A percentile compares a stretch with the other conserved stretches of the same genome.
These are phyloP conservation scores for Orbilia blumenaviensis DNA, from an alignment of 2,329 filamentous ascomycete species.

Conservation along the genomic window DNA sequence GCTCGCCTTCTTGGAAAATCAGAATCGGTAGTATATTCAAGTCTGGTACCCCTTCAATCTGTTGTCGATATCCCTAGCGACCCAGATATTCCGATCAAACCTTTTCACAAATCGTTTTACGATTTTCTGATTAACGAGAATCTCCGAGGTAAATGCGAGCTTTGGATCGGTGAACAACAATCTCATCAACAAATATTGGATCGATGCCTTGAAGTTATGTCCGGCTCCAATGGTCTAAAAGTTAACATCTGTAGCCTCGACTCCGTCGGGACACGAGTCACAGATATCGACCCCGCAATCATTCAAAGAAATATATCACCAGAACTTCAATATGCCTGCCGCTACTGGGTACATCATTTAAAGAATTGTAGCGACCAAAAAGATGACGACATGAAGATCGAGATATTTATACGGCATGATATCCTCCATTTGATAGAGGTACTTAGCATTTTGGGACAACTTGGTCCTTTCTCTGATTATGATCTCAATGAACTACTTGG, in stretches of 20 bases:
- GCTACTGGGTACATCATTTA: constrained; percentile 28
- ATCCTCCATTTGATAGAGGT: neutral
- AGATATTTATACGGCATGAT: neutral
- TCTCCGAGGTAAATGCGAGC: neutral
- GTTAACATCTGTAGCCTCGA: neutral
- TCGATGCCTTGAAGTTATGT: neutral
- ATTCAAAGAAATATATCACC: neutral
- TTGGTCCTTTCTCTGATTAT: neutral
- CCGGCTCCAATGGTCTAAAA: neutral
- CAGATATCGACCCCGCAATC: neutral
- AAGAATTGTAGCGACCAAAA: neutral
- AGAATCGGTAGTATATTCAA: neutral
- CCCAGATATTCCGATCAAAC: neutral
- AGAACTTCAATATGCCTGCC: constrained; percentile 29
- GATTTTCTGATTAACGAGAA: neutral
- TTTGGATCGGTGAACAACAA: neutral
- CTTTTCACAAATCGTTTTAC: neutral
- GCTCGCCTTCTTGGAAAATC: neutral
- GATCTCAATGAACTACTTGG: too few species aligned
- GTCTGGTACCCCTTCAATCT: neutral
- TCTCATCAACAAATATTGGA: neutral
- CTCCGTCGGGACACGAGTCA: neutral
- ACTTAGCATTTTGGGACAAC: neutral
- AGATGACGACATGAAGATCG: constrained; percentile 3
- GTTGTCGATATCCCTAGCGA: constrained; percentile 4